Base-by-base conservation (phyloP, 495 filamentous ascomycete species). In the Penicillium maclennaniae region DNA sequence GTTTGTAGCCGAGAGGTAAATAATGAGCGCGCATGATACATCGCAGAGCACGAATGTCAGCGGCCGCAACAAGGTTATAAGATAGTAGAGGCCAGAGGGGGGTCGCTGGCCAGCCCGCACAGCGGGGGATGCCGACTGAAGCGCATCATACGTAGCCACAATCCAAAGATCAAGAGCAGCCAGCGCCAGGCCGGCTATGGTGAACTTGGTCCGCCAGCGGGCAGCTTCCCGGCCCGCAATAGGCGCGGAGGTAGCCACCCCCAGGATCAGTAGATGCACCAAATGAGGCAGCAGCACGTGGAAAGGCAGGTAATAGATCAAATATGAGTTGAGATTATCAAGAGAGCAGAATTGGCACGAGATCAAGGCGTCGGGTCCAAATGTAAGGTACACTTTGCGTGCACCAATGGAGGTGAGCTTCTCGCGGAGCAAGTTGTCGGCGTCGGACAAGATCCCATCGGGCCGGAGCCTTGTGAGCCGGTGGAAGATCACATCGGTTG, bases 271-370 rank as follows among this genome's bases (percentile, higher is more conserved):
- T 36, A 92, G 73, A 69, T 96, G 89, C 12, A 87, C 49, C 15
- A 98, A 71, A 67, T 97, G 92, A 17, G 91, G 90, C 0, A 81
- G 61, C 5, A 91, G 61, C 19, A 95, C 70, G 9, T 82, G 69
- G 54, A 69, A 66, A 0, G 93, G 92, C 0, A 95, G 69, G 36
- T 88, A 86, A 73, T 93, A 97, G 62, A 87, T 81, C 36, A 95
- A 76, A 69, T 90, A 96, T 16, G 78, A 84, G 36, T 74, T 73
- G 12, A 83, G 75, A 23, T 89, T 82, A 52, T 91, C 89, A 12
- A 85, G 68, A n/a, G 69, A 75, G 80, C 93, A 97, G 74, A 91
- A 96, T 47, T 81, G 81, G 67, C 93, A 98, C 34, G 79, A 70
- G 16, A 81, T 74, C 1, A 98, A 57, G 4, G 82, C 78, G 19